Evolutionary conservation across 345 rosid genomes (phyloP).

Genomic region (Orychophragmus violaceus): DNA sequence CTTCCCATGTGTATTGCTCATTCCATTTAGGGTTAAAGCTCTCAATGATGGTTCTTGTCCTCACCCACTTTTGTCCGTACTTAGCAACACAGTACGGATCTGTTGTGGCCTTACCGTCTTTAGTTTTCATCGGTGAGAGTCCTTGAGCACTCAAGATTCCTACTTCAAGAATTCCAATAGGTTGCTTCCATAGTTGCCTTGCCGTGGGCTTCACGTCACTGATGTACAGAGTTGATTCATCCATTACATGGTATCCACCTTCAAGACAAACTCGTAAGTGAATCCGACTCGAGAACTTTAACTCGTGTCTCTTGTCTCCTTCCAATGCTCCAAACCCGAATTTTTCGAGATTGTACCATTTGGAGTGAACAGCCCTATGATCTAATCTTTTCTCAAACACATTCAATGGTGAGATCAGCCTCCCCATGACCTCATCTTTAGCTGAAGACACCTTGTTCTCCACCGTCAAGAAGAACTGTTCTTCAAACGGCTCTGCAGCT

Average conservation of each 20-base stretch:
- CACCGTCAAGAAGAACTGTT: conserved; percentile 53
- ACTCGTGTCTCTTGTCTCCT: conserved; percentile 83
- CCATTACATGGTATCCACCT: conserved; percentile 93
- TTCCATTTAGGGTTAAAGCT: conserved; percentile 75
- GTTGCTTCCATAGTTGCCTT: conserved; percentile 78
- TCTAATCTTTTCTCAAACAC: conserved; percentile 69
- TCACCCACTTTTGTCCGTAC: conserved; percentile 81
- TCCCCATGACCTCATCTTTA: conserved; percentile 76
- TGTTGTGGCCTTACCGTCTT: conserved; percentile 50
- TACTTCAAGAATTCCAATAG: conserved; percentile 78
- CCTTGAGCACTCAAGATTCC: conserved; percentile 84
- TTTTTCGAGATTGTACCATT: conserved; percentile 82
- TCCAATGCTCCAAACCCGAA: conserved; percentile 73
- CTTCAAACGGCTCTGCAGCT: conserved; percentile 94
- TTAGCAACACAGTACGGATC: conserved; percentile 84
- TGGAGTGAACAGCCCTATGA: conserved; percentile 66
- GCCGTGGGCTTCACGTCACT: conserved; percentile 86
- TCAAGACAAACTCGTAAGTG: conserved; percentile 75
- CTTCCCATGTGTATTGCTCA: conserved; percentile 91
- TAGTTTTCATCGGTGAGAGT: conserved; percentile 66
- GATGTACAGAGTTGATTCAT: conserved; percentile 78
- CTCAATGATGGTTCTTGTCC: conserved; percentile 67
- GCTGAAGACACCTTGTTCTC: conserved; percentile 51
- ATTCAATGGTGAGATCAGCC: conserved; percentile 46
- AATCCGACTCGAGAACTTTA: conserved; percentile 65